phyloP scores from a whole-genome alignment of 1,139 yeast species.

The Blastobotrys arbuscula region DNA sequence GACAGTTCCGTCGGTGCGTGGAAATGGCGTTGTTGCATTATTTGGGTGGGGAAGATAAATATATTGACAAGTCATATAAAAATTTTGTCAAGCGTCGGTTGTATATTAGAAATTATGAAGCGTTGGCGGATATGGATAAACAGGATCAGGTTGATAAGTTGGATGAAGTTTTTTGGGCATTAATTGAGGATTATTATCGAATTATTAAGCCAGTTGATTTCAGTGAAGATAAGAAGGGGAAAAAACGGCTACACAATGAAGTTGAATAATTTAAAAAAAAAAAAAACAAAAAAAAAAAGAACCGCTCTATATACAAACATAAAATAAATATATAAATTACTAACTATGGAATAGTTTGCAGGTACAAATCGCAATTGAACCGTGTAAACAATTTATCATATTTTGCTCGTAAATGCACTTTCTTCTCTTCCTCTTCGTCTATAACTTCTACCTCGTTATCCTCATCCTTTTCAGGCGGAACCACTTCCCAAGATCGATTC shows the following conservation, averaged over 20 bases:
- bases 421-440: conserved; percentile 1
- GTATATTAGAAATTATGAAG: conserved; percentile 73
- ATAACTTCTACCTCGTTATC: neutral
- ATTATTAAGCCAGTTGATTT: conserved; percentile 53
- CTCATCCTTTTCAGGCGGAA: neutral
- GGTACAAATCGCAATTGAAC: conserved; percentile 8
- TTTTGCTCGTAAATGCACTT: conserved; percentile 1
- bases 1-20: conserved; percentile 71
- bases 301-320: no score
- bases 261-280: conserved; percentile 34
- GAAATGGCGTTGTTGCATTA: conserved; percentile 66
- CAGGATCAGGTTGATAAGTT: conserved; percentile 60
- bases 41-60: conserved; percentile 19
- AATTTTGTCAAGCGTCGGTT: conserved; percentile 65
- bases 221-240: conserved; percentile 59
- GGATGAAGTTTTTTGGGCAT: conserved; percentile 65
- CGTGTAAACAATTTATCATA: neutral
- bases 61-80: conserved; percentile 41
- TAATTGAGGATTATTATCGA: conserved; percentile 64
- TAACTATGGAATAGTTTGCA: neutral
- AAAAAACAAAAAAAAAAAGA: conserved; percentile 13
- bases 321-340: neutral
- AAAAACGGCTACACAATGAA: conserved; percentile 22
- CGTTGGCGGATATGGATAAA: conserved; percentile 58
- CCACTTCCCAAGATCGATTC: conserved; percentile 3